Percentiles rank a stretch among this genome's conserved stretches.
Evolutionary conservation across 129 eudicot species (phyloP).

Genomic region (Deinandra increscens): DNA sequence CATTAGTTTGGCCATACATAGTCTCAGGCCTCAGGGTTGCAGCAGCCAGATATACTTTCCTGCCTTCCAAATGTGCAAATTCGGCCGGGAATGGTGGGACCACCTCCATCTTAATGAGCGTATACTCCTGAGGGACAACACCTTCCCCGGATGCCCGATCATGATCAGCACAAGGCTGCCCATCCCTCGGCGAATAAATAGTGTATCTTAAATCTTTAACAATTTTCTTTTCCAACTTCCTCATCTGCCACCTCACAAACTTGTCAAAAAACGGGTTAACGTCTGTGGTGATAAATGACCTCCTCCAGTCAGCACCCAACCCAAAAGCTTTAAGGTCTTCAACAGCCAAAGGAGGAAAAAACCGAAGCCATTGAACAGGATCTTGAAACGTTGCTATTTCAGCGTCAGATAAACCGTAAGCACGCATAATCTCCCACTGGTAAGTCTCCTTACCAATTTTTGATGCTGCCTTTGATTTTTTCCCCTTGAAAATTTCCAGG

Average conservation of each 20-base stretch:
- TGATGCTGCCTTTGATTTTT: constrained; percentile 71
- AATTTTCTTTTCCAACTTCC: constrained; percentile 72
- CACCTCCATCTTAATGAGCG: constrained; percentile 83
- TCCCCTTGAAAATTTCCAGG: constrained; percentile 66
- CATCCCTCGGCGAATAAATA: constrained; percentile 73
- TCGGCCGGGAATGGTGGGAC: constrained; percentile 74
- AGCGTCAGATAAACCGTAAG: constrained; percentile 72
- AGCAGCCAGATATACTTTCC: constrained; percentile 77
- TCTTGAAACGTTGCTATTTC: constrained; percentile 73
- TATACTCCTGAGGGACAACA: constrained; percentile 86
- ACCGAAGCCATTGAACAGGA: constrained; percentile 67
- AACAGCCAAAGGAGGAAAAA: constrained; percentile 80
- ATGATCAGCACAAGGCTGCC: constrained; percentile 94
- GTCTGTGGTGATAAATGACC: constrained; percentile 78
- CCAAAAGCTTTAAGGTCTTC: constrained; percentile 88
- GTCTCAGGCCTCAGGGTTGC: constrained; percentile 90
- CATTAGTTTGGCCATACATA: constrained; percentile 85
- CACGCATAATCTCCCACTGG: constrained; percentile 91
- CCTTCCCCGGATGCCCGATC: constrained; percentile 97
- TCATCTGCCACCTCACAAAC: constrained; percentile 86
- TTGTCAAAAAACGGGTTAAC: constrained; percentile 77
- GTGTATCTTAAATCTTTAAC: constrained; percentile 79
- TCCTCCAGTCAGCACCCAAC: constrained; percentile 86
- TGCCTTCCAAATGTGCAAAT: constrained; percentile 69
- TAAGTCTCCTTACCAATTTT: constrained; percentile 64